These are phyloP conservation scores for Diaporthe vexans DNA, from an alignment of 2,329 filamentous ascomycete genomes.

Conservation along the genomic window DNA sequence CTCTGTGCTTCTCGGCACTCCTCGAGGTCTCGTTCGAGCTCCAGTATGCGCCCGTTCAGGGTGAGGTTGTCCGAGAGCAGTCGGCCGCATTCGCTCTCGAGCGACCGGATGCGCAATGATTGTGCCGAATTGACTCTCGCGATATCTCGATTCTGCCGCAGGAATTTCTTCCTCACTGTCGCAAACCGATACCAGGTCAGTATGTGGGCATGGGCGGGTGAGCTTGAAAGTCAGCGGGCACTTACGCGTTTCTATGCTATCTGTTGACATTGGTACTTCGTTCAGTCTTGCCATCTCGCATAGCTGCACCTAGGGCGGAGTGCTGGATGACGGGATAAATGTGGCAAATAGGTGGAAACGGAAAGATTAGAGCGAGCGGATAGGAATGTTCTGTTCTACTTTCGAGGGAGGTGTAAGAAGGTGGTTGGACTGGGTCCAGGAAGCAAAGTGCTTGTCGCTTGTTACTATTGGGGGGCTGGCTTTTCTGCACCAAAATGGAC, in stretches of 20 bases:
- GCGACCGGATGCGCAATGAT: conserved; percentile 80
- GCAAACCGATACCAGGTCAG: conserved; percentile 34
- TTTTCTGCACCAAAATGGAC: conserved; percentile 33
- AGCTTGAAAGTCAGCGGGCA: conserved; percentile 46
- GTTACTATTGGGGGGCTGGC: conserved; percentile 33
- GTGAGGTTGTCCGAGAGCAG: conserved; percentile 85
- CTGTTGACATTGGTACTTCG: conserved; percentile 77
- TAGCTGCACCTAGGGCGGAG: conserved; percentile 43
- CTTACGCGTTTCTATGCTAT: conserved; percentile 80
- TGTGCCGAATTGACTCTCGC: conserved; percentile 84
- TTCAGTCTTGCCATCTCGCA: conserved; percentile 84
- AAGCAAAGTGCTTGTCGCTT: conserved; percentile 21
- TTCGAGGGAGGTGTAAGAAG: conserved; percentile 18
- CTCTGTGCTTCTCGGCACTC: conserved; percentile 71
- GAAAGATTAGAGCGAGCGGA: background rate
- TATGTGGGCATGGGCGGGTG: conserved; percentile 40
- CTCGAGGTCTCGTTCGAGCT: conserved; percentile 77
- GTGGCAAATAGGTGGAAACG: background rate
- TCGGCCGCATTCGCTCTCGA: conserved; percentile 82
- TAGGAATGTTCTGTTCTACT: conserved; percentile 38
- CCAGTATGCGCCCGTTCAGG: conserved; percentile 78
- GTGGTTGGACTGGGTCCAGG: conserved; percentile 27
- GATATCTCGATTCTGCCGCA: conserved; percentile 88
- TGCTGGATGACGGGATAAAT: conserved; percentile 1
- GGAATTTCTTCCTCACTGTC: conserved; percentile 81